A percentile compares a stretch with the other conserved stretches of the same genome.
Evolutionary conservation across 768 basidiomycete species (phyloP).

Genomic region (Serendipita sp.): DNA sequence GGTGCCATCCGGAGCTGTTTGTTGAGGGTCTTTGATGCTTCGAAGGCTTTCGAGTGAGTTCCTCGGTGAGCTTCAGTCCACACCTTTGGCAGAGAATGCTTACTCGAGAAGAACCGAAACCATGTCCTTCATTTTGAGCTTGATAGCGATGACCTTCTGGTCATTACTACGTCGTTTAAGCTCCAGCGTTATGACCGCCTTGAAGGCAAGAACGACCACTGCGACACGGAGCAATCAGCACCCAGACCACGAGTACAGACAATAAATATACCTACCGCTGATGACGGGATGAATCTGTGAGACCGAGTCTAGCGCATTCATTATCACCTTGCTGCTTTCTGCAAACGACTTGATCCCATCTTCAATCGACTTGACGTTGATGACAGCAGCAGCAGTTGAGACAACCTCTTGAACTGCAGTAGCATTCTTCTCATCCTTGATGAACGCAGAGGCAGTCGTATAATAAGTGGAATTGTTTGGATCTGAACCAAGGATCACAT

Average conservation of each 20-base stretch:
- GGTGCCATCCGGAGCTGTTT: conserved; percentile 21
- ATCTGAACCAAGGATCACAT: too few relatives aligned
- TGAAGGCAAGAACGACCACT: conserved; percentile 38
- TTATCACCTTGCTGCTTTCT: conserved; percentile 15
- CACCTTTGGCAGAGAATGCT: too few relatives aligned
- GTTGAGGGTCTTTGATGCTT: too few relatives aligned
- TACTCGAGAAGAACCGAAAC: conserved; percentile 33
- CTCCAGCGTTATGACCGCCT: conserved; percentile 33
- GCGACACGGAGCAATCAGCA: background rate
- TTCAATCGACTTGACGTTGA: conserved; percentile 11
- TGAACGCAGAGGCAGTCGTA: too few relatives aligned
- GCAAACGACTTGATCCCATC: conserved; percentile 13
- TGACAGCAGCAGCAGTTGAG: background rate
- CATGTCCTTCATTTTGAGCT: conserved; percentile 35
- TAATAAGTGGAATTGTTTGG: too few relatives aligned
- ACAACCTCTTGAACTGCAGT: too few relatives aligned
- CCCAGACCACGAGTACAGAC: too few relatives aligned
- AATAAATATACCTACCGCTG: conserved; percentile 16
- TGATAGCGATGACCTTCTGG: conserved; percentile 30
- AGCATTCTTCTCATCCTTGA: too few relatives aligned
- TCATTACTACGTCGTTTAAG: conserved; percentile 35
- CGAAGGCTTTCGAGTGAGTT: too few relatives aligned
- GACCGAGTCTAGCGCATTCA: conserved; percentile 18
- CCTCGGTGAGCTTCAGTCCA: too few relatives aligned
- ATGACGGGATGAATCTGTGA: conserved; percentile 19